Conservation (phyloP, 2,329 filamentous ascomycete species). For the Cladosporium velox region DNA sequence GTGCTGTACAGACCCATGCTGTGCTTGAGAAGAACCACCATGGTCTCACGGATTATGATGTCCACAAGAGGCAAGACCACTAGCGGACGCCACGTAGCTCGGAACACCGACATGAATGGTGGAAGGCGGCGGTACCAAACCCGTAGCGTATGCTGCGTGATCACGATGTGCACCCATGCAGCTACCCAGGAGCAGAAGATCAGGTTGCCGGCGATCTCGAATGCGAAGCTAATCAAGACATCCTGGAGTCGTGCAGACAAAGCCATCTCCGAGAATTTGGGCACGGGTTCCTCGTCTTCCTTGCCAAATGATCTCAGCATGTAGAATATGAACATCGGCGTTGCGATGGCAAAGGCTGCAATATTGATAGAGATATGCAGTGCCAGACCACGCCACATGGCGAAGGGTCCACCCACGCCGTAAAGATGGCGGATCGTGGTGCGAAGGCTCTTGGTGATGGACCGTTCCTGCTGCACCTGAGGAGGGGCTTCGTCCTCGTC, state of each 20-base stretch:
- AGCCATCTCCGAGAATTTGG: background rate
- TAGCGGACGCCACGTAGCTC: slow-evolving; percentile 7
- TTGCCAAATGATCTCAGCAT: background rate
- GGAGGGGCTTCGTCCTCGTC: slow-evolving; percentile 9
- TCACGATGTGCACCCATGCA: slow-evolving; percentile 18
- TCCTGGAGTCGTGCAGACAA: background rate
- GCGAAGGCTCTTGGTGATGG: slow-evolving; percentile 21
- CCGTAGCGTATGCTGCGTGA: slow-evolving; percentile 21
- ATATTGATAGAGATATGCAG: background rate
- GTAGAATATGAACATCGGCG: background rate
- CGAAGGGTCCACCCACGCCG: slow-evolving; percentile 15
- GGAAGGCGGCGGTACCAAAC: slow-evolving; percentile 25
- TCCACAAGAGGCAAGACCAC: background rate
- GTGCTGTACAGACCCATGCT: background rate
- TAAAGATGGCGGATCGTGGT: slow-evolving; percentile 19
- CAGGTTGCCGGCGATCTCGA: background rate
- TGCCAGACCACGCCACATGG: slow-evolving; percentile 19
- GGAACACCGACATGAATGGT: slow-evolving; percentile 17
- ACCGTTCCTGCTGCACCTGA: background rate
- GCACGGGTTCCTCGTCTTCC: background rate
- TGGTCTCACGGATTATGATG: background rate
- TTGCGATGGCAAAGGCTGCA: background rate
- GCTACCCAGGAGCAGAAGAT: slow-evolving; percentile 1
- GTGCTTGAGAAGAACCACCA: background rate
- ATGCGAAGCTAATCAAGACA: background rate